phyloP scores from a whole-genome alignment of 495 filamentous ascomycete genomes.

The Aspergillus leporis region DNA sequence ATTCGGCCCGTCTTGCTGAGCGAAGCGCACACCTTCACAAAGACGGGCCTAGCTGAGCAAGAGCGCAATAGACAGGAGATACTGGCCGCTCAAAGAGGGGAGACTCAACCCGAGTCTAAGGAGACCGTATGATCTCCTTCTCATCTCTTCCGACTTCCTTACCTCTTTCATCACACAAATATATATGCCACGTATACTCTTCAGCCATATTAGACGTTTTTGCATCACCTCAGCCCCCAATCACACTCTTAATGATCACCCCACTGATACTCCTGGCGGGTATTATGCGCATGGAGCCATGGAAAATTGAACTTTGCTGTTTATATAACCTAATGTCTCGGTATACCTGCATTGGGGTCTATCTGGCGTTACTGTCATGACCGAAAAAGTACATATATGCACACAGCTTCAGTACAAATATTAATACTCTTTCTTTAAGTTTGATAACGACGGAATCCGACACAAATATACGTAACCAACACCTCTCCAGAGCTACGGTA shows the following conservation, averaged over 20 bases:
- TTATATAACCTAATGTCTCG: background rate
- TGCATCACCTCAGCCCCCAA: background rate
- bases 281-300: background rate
- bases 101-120: constrained; percentile 22
- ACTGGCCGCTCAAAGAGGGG: constrained; percentile 29
- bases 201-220: background rate
- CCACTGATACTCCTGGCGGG: background rate
- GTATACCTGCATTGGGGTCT: background rate
- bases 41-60: constrained; percentile 61
- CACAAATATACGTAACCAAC: too few species aligned
- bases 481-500: too few species aligned
- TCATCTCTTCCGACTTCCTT: background rate
- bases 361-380: background rate
- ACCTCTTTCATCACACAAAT: background rate
- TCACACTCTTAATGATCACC: background rate
- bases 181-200: background rate
- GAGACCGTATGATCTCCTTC: constrained; percentile 4
- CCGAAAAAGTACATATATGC: too few species aligned
- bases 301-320: background rate
- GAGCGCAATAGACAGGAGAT: constrained; percentile 43
- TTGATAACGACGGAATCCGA: too few species aligned
- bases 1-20: constrained; percentile 57
- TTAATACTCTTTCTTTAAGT: too few species aligned
- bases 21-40: constrained; percentile 59
- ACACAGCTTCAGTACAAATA: too few species aligned